Base-by-base conservation (phyloP, 2,329 filamentous ascomycete species). In the Endocalyx cinctus region DNA sequence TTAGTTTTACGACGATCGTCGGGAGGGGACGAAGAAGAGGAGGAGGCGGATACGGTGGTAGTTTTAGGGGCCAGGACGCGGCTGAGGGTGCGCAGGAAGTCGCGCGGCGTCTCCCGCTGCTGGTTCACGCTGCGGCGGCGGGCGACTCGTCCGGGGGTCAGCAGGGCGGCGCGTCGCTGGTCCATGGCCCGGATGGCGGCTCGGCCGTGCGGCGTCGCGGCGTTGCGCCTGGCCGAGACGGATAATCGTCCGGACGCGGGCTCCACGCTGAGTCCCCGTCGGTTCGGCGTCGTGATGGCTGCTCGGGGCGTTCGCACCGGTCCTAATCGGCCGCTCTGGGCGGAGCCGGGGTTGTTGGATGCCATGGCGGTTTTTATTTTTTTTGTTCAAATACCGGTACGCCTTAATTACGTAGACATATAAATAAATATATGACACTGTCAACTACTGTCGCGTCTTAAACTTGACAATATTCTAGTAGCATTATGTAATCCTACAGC, bases 71-170 rank as follows among this genome's bases (percentile, higher is more conserved):
- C 77, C 26, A 81, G 57, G 5, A 67, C 61, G 31, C 67, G 64
- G 35, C 73, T 72, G 17, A 83, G 64, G 36, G 69, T 66, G 32
- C 74, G 67, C 28, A 61, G 44, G 6, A 54, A 32, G 26, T 61
- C 55, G 14, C 53, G 48, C 6, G 55, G 54, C 10, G 56, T 59
- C 44, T 59, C 57, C 31, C 54, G 52, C 64, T n/a, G 72, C 66
- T 32, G 74, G 65, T 70, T 69, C 31, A 72, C 50, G 49, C 77
- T 81, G 45, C 69, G 69, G n/a, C 78, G 66, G 14, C 72, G 68
- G 33, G 69, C 69, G n/a, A n/a, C n/a, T 41, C 70, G 71, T 13
- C 74, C 76, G 0, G 78, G 78, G 0, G 78, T 82, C 41, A 79
- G 69, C 29, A 77, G 62, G 29, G 74, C 74, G 3, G 72, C 70